A percentile compares a stretch with the other conserved stretches of the same genome.
Evolutionary conservation across 1,284 basidiomycete genomes (phyloP).

Genomic region (Ustilago loliicola): DNA sequence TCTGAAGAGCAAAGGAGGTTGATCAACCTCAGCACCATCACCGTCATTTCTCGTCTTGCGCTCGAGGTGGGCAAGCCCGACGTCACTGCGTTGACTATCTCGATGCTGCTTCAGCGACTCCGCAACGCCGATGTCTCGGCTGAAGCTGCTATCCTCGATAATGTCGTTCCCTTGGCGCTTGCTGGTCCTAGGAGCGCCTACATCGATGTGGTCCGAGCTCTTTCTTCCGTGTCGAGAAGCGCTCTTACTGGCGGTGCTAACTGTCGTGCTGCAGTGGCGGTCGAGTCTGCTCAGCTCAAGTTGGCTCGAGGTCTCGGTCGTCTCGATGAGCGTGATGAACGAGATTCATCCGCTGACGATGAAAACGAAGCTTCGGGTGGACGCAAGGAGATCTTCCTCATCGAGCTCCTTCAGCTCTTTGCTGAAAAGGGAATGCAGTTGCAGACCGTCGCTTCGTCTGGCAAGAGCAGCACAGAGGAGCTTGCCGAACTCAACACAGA

Average conservation of each 20-base stretch:
- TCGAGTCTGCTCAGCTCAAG: constrained; percentile 60
- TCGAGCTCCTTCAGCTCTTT: constrained; percentile 87
- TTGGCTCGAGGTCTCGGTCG: constrained; percentile 56
- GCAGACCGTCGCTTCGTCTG: constrained; percentile 80
- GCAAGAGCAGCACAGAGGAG: constrained; percentile 59
- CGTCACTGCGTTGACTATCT: constrained; percentile 74
- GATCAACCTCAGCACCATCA: constrained; percentile 87
- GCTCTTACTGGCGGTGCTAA: constrained; percentile 71
- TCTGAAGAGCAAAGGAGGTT: constrained; percentile 87
- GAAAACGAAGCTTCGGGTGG: constrained; percentile 79
- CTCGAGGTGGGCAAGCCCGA: constrained; percentile 60
- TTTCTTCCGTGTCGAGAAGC: constrained; percentile 86
- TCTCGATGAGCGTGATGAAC: constrained; percentile 49
- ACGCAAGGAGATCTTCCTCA: constrained; percentile 76
- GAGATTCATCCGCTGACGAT: constrained; percentile 76
- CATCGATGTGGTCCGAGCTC: constrained; percentile 84
- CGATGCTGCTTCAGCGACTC: constrained; percentile 91
- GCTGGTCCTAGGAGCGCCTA: constrained; percentile 83
- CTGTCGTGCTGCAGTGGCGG: constrained; percentile 65
- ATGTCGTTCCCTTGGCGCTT: constrained; percentile 89
- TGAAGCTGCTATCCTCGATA: constrained; percentile 90
- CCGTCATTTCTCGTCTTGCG: constrained; percentile 64
- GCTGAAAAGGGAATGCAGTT: constrained; percentile 91
- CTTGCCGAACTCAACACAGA: constrained; percentile 61
- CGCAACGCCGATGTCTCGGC: constrained; percentile 85